Base-by-base conservation (phyloP, 192 early-diverging fungal genomes). In the Allomyces arbusculus region DNA sequence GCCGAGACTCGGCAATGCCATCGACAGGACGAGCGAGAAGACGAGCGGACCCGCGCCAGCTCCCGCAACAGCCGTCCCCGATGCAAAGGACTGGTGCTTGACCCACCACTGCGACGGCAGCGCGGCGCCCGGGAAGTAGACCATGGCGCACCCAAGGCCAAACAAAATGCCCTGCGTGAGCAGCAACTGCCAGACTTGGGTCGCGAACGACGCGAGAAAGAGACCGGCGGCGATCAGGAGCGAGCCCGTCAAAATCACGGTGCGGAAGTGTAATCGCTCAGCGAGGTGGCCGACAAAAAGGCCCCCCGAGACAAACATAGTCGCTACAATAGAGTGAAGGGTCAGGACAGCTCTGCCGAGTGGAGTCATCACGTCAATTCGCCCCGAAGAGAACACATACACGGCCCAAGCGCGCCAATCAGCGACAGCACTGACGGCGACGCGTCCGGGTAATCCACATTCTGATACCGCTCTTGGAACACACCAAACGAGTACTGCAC, bases 101-200 rank as follows among this genome's bases (percentile, higher is more conserved):
- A 70, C 67, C 69, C 89, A 90, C 85, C 86, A 92, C 69, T 90
- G 85, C 5, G 79, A 68, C 7, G 84, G 77, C 4, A 87, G 78
- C 14, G 79, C 76, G 43, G 88, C 76, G 24, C 77, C 80, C 0
- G 87, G 86, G 19, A 86, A 80, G 62, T 82, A 83, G 19, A 85
- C 63, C 44, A 92, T 71, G 11, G 79, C 79, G n/a, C 77, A 72
- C 10, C 87, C 89, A 22, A 88, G 68, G 8, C 90, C 90, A 71
- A 87, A 84, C 66, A 92, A 58, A 7, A 89, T 67, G 10, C 86
- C 86, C 71, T 90, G 89, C 2, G 88, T 81, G 28, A 88, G 68
- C 61, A 86, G 79, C 19, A 91, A 70, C 44, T 91, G 87, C 87
- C 87, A 89, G 0, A 86, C 71, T 40, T 77, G 66, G 14, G 62